phyloP scores from a whole-genome alignment of 2,329 filamentous ascomycete genomes.

The Fusarium beomiforme region DNA sequence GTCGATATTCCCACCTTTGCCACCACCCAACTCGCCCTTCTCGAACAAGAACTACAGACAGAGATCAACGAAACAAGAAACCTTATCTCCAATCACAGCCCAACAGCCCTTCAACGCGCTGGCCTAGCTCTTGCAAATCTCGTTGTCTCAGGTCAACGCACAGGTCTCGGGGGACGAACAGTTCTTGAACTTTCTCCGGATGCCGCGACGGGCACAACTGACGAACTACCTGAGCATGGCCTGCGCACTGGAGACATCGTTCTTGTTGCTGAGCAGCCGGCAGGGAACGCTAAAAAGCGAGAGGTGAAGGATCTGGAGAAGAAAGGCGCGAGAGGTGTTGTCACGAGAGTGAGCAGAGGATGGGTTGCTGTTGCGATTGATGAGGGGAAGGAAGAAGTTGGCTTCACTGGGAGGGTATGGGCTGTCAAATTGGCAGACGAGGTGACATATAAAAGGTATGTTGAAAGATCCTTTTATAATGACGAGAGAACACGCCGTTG shows the following conservation, averaged over 20 bases:
- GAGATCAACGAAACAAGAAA: conserved; percentile 76
- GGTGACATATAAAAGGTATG: conserved; percentile 69
- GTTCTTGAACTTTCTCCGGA: conserved; percentile 84
- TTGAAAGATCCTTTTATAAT: neutral
- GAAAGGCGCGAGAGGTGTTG: conserved; percentile 75
- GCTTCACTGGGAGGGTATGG: conserved; percentile 64
- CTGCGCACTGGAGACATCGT: conserved; percentile 82
- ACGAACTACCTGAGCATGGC: conserved; percentile 77
- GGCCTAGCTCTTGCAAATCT: conserved; percentile 85
- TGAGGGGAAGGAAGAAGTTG: conserved; percentile 64
- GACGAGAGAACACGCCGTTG: neutral
- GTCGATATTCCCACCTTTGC: conserved; percentile 76
- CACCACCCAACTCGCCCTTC: conserved; percentile 73
- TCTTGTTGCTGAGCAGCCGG: conserved; percentile 77
- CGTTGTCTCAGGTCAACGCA: conserved; percentile 77
- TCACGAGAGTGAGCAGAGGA: conserved; percentile 69
- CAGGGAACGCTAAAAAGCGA: conserved; percentile 75
- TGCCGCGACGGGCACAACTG: conserved; percentile 66
- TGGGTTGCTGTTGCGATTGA: conserved; percentile 75
- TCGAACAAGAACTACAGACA: conserved; percentile 75
- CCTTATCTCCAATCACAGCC: conserved; percentile 74
- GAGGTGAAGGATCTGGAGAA: conserved; percentile 77
- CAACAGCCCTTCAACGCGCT: conserved; percentile 75
- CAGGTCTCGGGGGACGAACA: conserved; percentile 89
- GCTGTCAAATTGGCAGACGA: conserved; percentile 75